Percentiles rank a stretch among this genome's conserved stretches.
Conservation (phyloP, 1,284 basidiomycete species). For the Cutaneotrichosporon sp. region DNA sequence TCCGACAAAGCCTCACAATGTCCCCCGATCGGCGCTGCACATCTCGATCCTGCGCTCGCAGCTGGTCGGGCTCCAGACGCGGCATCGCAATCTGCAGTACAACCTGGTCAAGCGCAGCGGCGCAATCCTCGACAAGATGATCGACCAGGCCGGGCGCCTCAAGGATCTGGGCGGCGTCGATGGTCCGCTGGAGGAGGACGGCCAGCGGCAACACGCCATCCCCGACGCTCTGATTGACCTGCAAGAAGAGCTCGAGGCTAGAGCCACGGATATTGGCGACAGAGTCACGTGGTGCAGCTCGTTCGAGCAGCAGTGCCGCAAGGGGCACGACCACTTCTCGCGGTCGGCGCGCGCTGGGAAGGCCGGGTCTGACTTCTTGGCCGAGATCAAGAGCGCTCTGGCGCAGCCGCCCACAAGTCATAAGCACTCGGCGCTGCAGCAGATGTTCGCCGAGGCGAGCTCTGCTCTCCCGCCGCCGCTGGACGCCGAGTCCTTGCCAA, state of each 20-base stretch:
- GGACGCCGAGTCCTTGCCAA: constrained; percentile 26
- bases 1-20: constrained; percentile 10
- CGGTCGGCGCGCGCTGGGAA: constrained; percentile 22
- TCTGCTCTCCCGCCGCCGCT: constrained; percentile 26
- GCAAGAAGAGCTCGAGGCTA: constrained; percentile 45
- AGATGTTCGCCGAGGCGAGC: constrained; percentile 15
- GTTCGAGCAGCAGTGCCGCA: constrained; percentile 38
- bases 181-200: constrained; percentile 27
- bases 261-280: constrained; percentile 26
- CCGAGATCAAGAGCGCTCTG: constrained; percentile 24
- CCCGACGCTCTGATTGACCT: constrained; percentile 45
- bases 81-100: constrained; percentile 35
- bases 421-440: constrained; percentile 23
- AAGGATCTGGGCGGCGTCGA: constrained; percentile 36
- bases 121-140: constrained; percentile 46
- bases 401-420: constrained; percentile 28
- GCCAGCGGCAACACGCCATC: constrained; percentile 26
- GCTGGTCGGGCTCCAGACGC: constrained; percentile 53
- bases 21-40: constrained; percentile 22
- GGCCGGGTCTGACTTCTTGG: constrained; percentile 19
- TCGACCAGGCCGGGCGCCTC: constrained; percentile 43
- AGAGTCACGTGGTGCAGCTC: constrained; percentile 34
- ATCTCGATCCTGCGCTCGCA: constrained; percentile 58
- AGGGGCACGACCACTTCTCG: constrained; percentile 31
- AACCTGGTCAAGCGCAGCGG: constrained; percentile 35